Evolutionary conservation across 75 land plant species (phyloP), one percentile per base, ranked within the genome.

Genomic region (Pinus albicaulis): DNA sequence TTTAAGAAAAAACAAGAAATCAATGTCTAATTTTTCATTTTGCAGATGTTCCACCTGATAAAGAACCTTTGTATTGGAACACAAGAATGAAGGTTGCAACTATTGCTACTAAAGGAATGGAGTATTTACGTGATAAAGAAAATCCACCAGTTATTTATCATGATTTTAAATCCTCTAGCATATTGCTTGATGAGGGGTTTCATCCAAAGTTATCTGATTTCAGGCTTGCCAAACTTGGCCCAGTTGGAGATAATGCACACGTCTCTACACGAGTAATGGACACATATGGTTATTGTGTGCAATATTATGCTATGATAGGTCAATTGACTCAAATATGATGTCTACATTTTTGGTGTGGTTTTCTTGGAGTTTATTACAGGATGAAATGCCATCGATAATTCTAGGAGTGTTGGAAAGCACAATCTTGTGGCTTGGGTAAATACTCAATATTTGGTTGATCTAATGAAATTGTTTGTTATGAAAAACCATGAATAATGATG

Each of bases 21-120:
- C n/a, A 68, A 38, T 38, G 3, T 41, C 53, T n/a, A 31, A 48
- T 48, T 48, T 71, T 76, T 48, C 31, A 64, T 77, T 25, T 8
- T 80, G 81, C 77, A 95, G 98, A 95, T 87, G 71, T 93, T 75
- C 92, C 90, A 12, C 89, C 86, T 26, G 87, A 88, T 76, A 90
- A 87, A 76, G 92, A 87, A 62, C 86, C 96, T 7, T 76, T 95
- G 62, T 93, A 92, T 63, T 95, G 98, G 98, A 93, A 93, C 78
- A 95, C 96, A 0, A 79, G 98, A 53, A 95, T 95, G 96, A 95
- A 95, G 82, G 93, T 95, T 60, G 98, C 98, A 34, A 90, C 90
- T 62, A 93, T 93, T 74, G 95, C 95, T 68, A 93, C 95, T 6
- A 92, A 84, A 57, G 95, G 95, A 2, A 75, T 92, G 66, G 95